Evolutionary conservation across 495 filamentous ascomycete species (phyloP), one percentile per base, ranked within the genome.

Genomic region (Tuber calosporum): DNA sequence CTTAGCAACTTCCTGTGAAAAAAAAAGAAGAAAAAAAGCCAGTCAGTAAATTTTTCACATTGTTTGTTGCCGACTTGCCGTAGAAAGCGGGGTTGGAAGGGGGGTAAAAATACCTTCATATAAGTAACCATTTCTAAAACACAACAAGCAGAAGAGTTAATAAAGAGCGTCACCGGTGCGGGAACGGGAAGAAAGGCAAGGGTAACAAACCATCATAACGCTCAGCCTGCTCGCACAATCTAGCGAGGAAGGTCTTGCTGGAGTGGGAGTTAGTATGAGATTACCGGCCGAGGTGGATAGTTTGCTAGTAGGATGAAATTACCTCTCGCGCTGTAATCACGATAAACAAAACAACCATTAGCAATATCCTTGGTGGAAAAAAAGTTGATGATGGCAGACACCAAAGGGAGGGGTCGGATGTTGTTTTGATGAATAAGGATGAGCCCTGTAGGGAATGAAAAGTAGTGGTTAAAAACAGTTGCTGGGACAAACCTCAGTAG

Each of bases 171-270:
- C 69, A 74, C 76, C 69, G 74, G 71, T 66, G 66, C 22, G 9
- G 17, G 26, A 20, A 38, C 71, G n/a, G 6, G 26, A 48, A 67
- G 34, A 42, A 37, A 22, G 53, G 69, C 40, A 45, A 53, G 53
- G 69, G 67, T 66, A 70, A 83, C 90, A 85, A 86, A 93, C 90
- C 95, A 93, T 99, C 95, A 84, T 99, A 99, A 84, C 95, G 95
- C 89, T 99, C 95, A 83, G 95, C 95, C 90, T 99, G 95, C 92
- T 99, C 95, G 88, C 95, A 98, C 83, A 99, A 93, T 87, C 95
- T 90, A 83, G 95, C 95, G 83, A 99, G 93, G 88, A 99, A 99
- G 81, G 95, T 99, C 91, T 99, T 98, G 92, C 96, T 99, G 85
- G 82, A 83, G 34, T 48, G 72, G 72, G 69, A 48, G 76, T 80